Conservation (phyloP, 768 basidiomycete genomes). For the Brasilioporus rufonigricans region DNA sequence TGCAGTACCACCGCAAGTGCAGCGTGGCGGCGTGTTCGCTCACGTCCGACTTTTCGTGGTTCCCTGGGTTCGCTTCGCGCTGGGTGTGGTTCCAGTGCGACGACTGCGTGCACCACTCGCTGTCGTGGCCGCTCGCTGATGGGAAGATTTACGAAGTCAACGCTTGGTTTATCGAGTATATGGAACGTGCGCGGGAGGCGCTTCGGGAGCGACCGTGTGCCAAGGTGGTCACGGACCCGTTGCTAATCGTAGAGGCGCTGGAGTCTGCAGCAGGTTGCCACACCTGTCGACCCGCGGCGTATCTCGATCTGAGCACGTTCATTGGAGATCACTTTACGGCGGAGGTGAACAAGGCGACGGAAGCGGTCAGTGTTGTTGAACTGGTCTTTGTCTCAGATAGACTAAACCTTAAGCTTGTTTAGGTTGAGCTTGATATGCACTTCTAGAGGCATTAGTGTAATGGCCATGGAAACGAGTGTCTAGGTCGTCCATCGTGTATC, state of each 20-base stretch:
- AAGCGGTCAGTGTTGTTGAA: conserved; percentile 20
- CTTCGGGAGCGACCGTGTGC: conserved; percentile 32
- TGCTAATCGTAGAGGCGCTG: conserved; percentile 31
- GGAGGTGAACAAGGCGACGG: conserved; percentile 30
- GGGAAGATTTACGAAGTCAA: conserved; percentile 37
- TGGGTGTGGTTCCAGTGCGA: conserved; percentile 41
- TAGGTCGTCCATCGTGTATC: conserved; percentile 4
- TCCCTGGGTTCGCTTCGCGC: conserved; percentile 35
- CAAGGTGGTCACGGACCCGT: conserved; percentile 30
- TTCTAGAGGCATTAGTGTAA: no score
- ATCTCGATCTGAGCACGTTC: conserved; percentile 33
- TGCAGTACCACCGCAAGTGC: conserved; percentile 36
- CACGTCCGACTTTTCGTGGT: conserved; percentile 37
- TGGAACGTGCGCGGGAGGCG: conserved; percentile 31
- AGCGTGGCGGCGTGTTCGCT: conserved; percentile 30
- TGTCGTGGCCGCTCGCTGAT: conserved; percentile 34
- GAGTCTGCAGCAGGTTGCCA: conserved; percentile 27
- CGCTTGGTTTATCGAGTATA: conserved; percentile 35
- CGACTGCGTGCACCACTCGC: conserved; percentile 32
- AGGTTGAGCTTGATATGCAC: conserved; percentile 33
- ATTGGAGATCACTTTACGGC: conserved; percentile 29
- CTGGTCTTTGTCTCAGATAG: conserved; percentile 6
- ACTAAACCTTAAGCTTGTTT: conserved; percentile 2
- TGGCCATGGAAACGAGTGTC: neutral
- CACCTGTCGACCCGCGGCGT: conserved; percentile 31